Evolutionary conservation across 441 rosid species (phyloP).

Genomic region (Populus hybrid): DNA sequence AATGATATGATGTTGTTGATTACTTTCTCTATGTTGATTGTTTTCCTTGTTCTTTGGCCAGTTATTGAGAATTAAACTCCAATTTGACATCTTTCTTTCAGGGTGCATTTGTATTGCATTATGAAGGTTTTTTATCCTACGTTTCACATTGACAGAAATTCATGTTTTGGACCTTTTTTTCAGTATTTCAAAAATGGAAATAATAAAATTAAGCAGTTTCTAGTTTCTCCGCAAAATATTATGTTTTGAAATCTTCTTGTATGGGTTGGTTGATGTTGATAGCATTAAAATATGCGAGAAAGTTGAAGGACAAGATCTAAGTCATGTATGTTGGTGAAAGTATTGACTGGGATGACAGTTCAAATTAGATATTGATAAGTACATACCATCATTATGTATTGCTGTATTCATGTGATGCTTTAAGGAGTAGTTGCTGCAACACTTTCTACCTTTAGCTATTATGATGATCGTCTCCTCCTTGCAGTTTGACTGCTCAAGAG

Average conservation of each 20-base stretch:
- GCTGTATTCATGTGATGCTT: not conserved
- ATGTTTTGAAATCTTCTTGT: not conserved
- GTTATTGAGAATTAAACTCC: not conserved
- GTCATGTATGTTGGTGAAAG: not conserved
- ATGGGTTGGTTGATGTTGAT: not conserved
- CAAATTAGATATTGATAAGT: not conserved
- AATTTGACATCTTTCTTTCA: not conserved
- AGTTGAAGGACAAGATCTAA: not conserved
- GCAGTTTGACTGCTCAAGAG: slow-evolving; percentile 88
- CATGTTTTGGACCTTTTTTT: too few relatives aligned
- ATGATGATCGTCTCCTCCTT: slow-evolving; percentile 13
- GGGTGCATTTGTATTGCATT: not conserved
- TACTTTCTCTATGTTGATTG: not conserved
- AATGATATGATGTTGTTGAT: not conserved
- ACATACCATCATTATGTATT: not conserved
- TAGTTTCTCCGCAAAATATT: not conserved
- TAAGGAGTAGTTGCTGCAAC: slow-evolving; percentile 4
- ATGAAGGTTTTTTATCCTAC: not conserved
- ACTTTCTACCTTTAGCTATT: slow-evolving; percentile 10
- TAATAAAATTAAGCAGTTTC: not conserved
- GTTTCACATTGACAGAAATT: not conserved
- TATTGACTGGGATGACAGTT: not conserved
- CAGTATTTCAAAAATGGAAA: not conserved
- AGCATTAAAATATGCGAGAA: not conserved
- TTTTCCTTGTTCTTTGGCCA: not conserved